These are phyloP conservation scores for Ophiostoma quercus DNA, from an alignment of 2,329 filamentous ascomycete species.

Conservation along the genomic window DNA sequence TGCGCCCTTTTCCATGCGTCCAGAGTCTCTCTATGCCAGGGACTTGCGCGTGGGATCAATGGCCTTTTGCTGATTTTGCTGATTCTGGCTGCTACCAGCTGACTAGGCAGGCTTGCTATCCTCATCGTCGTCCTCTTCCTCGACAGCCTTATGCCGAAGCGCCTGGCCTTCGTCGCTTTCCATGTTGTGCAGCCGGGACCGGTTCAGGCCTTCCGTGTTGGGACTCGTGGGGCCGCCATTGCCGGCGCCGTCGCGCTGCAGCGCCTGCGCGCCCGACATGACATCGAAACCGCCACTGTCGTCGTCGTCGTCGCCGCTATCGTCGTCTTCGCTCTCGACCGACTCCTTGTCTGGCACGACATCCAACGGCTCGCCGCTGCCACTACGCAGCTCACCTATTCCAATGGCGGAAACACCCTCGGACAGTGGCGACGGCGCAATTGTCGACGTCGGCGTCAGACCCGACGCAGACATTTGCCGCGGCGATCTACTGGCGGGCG, in stretches of 20 bases:
- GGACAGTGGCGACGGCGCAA: neutral
- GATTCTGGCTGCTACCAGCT: no score
- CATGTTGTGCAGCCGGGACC: conserved; percentile 52
- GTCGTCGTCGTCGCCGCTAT: conserved; percentile 40
- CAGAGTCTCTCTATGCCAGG: no score
- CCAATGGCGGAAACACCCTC: neutral
- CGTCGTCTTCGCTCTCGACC: conserved; percentile 39
- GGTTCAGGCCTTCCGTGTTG: conserved; percentile 31
- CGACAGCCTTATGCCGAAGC: conserved; percentile 32
- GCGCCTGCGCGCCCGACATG: conserved; percentile 37
- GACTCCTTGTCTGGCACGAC: conserved; percentile 20
- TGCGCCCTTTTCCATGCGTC: no score
- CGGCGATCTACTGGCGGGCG: neutral
- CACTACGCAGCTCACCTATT: neutral
- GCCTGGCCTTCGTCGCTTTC: conserved; percentile 55
- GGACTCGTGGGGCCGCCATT: neutral
- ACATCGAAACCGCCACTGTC: conserved; percentile 42
- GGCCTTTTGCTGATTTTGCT: no score
- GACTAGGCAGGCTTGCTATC: conserved; percentile 20
- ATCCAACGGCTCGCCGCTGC: conserved; percentile 23
- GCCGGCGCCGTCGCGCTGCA: conserved; percentile 30
- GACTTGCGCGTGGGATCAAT: no score
- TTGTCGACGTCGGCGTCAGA: neutral
- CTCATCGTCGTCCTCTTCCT: conserved; percentile 33
- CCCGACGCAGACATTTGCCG: neutral